phyloP scores from a whole-genome alignment of 176 grass and related monocot species.

The Elymus sibiricus region DNA sequence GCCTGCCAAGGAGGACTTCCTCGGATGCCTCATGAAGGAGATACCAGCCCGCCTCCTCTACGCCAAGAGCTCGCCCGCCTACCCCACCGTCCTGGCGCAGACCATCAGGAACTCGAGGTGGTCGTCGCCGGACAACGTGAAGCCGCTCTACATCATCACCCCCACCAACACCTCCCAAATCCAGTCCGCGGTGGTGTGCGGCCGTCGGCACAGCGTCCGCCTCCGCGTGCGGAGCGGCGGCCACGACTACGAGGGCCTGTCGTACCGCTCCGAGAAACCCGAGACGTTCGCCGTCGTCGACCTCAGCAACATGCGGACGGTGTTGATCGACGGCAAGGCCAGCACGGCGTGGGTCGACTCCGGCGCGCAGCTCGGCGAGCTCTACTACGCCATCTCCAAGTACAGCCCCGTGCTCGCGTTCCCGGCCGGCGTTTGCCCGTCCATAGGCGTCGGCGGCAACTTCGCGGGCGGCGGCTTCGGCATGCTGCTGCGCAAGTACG shows the following conservation, averaged over 20 bases:
- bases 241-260: constrained; percentile 83
- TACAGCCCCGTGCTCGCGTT: constrained; percentile 19
- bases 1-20: constrained; percentile 26
- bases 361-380: constrained; percentile 50
- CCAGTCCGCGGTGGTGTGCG: constrained; percentile 36
- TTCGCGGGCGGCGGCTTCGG: constrained; percentile 53
- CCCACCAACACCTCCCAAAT: constrained; percentile 32
- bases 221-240: constrained; percentile 68
- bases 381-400: constrained; percentile 39
- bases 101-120: constrained; percentile 55
- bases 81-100: constrained; percentile 26
- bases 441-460: constrained; percentile 48
- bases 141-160: constrained; percentile 44
- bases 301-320: constrained; percentile 17
- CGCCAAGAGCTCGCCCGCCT: constrained; percentile 28
- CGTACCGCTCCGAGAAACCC: constrained; percentile 33
- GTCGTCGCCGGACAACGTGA: constrained; percentile 15
- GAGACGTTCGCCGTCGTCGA: constrained; percentile 39
- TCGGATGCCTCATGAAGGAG: constrained; percentile 38
- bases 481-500: constrained; percentile 44
- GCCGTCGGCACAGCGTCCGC: constrained; percentile 13
- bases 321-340: constrained; percentile 17
- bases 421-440: constrained; percentile 42
- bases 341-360: constrained; percentile 45
- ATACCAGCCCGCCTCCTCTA: constrained; percentile 28